phyloP scores from a whole-genome alignment of 2,329 filamentous ascomycete species.

The Cladosporium sp. region DNA sequence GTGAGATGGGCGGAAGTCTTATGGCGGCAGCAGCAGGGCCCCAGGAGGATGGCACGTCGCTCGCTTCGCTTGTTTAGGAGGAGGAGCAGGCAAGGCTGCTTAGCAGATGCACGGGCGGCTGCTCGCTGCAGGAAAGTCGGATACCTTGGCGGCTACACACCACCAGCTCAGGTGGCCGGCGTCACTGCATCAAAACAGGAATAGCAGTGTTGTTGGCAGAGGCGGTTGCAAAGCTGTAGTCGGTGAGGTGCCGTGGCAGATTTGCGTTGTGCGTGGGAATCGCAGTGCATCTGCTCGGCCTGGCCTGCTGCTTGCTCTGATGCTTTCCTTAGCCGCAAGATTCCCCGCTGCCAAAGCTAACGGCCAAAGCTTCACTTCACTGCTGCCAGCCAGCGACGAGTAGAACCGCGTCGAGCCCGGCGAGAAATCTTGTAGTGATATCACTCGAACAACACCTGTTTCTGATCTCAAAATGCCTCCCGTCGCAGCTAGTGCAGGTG shows the following conservation, averaged over 20 bases:
- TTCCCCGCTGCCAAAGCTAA: conserved; percentile 3
- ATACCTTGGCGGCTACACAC: conserved; percentile 1
- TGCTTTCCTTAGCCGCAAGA: conserved; percentile 5
- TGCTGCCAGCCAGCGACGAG: not conserved
- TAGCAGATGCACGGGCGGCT: conserved; percentile 6
- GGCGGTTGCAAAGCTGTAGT: not conserved
- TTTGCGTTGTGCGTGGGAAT: not conserved
- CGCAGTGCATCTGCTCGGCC: not conserved
- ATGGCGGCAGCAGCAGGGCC: not conserved
- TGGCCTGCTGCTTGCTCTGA: not conserved
- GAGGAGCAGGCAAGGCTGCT: conserved; percentile 6
- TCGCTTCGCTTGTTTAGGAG: not conserved
- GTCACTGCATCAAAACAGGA: not conserved
- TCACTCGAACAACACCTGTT: not conserved
- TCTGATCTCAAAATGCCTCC: conserved; percentile 28
- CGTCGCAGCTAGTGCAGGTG: conserved; percentile 22
- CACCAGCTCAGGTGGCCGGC: not conserved
- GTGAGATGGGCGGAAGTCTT: not conserved
- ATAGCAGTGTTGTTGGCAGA: no score
- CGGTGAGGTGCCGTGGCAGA: not conserved
- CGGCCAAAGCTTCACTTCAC: conserved; percentile 1
- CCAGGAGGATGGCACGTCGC: no score
- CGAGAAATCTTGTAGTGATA: not conserved
- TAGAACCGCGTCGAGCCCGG: not conserved
- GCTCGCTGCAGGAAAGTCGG: not conserved